phyloP scores from a whole-genome alignment of 1,284 basidiomycete species.

The Paramarasmius palmivorus region DNA sequence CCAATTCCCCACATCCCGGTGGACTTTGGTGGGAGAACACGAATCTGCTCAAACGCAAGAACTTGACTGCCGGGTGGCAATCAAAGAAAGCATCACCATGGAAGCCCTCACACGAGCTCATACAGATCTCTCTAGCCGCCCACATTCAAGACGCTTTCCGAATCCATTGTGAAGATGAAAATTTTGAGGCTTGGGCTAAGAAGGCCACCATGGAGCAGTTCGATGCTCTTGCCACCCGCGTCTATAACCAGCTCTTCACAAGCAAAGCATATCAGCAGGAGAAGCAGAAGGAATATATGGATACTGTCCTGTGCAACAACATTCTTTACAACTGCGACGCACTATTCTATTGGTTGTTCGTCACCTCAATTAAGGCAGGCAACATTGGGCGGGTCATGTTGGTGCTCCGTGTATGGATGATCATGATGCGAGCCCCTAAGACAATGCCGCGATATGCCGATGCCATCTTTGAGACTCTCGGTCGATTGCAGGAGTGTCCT shows the following conservation, averaged over 20 bases:
- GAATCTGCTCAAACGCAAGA: conserved; percentile 4
- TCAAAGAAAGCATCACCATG: conserved; percentile 12
- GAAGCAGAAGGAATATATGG: neutral
- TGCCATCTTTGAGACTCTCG: conserved; percentile 25
- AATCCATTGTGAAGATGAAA: conserved; percentile 15
- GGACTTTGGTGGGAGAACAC: conserved; percentile 9
- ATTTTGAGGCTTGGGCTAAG: too few species aligned
- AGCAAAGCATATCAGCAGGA: conserved; percentile 9
- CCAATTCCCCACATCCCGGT: neutral
- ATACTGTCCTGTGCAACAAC: conserved; percentile 7
- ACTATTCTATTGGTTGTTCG: conserved; percentile 22
- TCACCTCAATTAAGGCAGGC: conserved; percentile 25
- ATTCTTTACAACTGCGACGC: conserved; percentile 28
- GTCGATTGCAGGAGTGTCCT: conserved; percentile 12
- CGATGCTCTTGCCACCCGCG: conserved; percentile 3
- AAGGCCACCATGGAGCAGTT: conserved; percentile 11
- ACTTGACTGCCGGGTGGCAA: conserved; percentile 10
- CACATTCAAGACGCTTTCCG: conserved; percentile 17
- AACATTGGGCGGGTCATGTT: conserved; percentile 29
- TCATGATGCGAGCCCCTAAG: conserved; percentile 27
- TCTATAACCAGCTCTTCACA: conserved; percentile 14
- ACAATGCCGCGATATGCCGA: conserved; percentile 28
- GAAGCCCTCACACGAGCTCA: conserved; percentile 16
- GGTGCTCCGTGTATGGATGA: conserved; percentile 23
- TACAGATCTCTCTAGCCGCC: conserved; percentile 16